Conservation (phyloP, 176 grass and related monocot species). For the Lolium rigidum region DNA sequence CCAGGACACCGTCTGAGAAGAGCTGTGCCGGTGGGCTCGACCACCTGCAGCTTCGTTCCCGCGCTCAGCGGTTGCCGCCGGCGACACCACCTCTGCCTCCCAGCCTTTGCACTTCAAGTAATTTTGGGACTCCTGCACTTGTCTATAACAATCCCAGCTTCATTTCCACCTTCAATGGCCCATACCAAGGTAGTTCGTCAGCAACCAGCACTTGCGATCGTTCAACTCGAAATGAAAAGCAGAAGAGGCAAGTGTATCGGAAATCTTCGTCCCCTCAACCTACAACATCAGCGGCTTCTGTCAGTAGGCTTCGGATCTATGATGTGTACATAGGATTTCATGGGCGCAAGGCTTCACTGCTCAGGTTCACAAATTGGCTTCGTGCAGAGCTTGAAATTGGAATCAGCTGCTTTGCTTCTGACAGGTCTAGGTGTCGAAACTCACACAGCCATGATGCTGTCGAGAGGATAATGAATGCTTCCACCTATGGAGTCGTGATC, state of each 20-base stretch:
- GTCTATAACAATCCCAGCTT: constrained; percentile 66
- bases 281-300: constrained; percentile 59
- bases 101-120: constrained; percentile 74
- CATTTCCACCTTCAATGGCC: constrained; percentile 65
- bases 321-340: constrained; percentile 98
- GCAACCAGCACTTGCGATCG: constrained; percentile 43
- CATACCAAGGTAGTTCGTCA: constrained; percentile 64
- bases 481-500: constrained; percentile 86
- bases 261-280: constrained; percentile 55
- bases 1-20: no score
- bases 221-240: constrained; percentile 56
- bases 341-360: constrained; percentile 79
- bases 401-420: constrained; percentile 92
- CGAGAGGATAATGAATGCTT: constrained; percentile 92
- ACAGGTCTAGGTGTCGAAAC: constrained; percentile 77
- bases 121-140: constrained; percentile 69
- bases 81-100: no score
- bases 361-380: constrained; percentile 94
- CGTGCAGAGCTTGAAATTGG: constrained; percentile 89
- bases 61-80: no score
- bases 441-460: constrained; percentile 73
- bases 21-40: no score
- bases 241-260: constrained; percentile 53
- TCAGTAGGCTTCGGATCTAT: constrained; percentile 58
- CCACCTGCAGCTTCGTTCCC: no score